Conservation (phyloP, 1,139 yeast species). For the Zygoascus meyerae region DNA sequence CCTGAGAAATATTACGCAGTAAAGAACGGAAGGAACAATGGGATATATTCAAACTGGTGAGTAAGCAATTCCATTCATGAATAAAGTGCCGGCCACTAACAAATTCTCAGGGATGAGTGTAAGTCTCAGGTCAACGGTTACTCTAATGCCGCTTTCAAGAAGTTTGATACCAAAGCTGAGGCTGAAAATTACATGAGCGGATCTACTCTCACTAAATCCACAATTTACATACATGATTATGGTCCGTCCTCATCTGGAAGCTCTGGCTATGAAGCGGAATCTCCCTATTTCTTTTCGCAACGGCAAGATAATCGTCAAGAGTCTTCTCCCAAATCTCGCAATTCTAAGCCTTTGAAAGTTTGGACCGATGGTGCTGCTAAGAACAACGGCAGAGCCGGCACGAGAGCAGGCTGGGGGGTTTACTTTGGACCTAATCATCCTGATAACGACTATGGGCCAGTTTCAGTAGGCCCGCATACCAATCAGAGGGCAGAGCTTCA, state of each 20-base stretch:
- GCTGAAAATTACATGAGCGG: conserved; percentile 39
- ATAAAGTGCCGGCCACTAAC: too few species aligned
- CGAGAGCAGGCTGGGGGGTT: conserved; percentile 68
- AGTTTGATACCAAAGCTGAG: conserved; percentile 42
- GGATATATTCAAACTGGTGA: conserved; percentile 50
- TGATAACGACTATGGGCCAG: conserved; percentile 50
- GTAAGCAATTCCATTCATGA: background rate
- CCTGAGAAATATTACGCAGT: conserved; percentile 49
- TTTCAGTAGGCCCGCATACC: conserved; percentile 49
- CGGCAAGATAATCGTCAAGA: too few species aligned
- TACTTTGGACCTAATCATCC: conserved; percentile 54
- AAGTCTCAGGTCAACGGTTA: conserved; percentile 43
- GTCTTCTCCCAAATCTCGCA: too few species aligned
- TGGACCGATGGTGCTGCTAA: conserved; percentile 72
- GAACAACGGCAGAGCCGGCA: conserved; percentile 43
- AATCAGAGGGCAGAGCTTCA: conserved; percentile 77
- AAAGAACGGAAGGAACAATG: conserved; percentile 48
- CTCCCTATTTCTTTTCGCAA: too few species aligned
- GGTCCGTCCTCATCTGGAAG: too few species aligned
- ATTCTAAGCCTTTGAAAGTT: conserved; percentile 24
- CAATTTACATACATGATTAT: too few species aligned
- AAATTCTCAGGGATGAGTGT: conserved; percentile 12
- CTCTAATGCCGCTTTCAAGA: conserved; percentile 50
- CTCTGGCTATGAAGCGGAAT: too few species aligned
- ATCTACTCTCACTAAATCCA: too few species aligned